Conservation (phyloP, 331 rosid genomes). For the Malus hybrid region DNA sequence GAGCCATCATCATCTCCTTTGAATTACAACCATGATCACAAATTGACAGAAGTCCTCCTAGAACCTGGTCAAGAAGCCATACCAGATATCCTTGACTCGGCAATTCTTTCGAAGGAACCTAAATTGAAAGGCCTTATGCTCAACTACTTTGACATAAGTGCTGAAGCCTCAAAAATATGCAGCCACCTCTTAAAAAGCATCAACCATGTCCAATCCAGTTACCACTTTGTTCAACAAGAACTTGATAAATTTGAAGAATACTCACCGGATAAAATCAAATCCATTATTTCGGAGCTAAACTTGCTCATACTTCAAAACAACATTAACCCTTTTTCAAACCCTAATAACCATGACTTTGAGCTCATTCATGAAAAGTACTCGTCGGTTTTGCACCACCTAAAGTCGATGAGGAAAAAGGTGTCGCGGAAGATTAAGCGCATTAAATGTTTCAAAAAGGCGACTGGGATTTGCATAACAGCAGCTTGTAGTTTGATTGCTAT, state of each 20-base stretch:
- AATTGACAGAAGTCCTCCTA: constrained; percentile 30
- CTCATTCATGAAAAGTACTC: constrained; percentile 29
- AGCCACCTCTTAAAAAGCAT: constrained; percentile 40
- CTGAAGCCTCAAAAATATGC: constrained; percentile 46
- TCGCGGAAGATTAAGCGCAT: constrained; percentile 28
- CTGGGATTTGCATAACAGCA: constrained; percentile 22
- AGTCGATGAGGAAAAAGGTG: constrained; percentile 38
- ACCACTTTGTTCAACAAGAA: constrained; percentile 23
- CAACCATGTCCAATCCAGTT: constrained; percentile 24
- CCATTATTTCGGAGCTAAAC: constrained; percentile 21
- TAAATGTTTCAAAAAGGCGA: constrained; percentile 21
- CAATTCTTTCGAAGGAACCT: constrained; percentile 21
- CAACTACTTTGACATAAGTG: constrained; percentile 43
- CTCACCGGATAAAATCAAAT: constrained; percentile 10
- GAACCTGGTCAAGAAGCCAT: constrained; percentile 49
- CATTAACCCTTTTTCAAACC: constrained; percentile 29
- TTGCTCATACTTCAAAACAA: constrained; percentile 15
- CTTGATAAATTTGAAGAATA: constrained; percentile 23
- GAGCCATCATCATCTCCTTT: constrained; percentile 18
- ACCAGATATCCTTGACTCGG: constrained; percentile 30
- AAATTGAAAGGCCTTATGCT: constrained; percentile 38
- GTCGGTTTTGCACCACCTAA: constrained; percentile 19
- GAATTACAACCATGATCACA: background rate
- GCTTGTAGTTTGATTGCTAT: constrained; percentile 32
- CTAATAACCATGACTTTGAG: constrained; percentile 26